A percentile compares a stretch with the other conserved stretches of the same genome.
Conservation (phyloP, 805 yeast species). For the Nakazawaea wyomingensis region DNA sequence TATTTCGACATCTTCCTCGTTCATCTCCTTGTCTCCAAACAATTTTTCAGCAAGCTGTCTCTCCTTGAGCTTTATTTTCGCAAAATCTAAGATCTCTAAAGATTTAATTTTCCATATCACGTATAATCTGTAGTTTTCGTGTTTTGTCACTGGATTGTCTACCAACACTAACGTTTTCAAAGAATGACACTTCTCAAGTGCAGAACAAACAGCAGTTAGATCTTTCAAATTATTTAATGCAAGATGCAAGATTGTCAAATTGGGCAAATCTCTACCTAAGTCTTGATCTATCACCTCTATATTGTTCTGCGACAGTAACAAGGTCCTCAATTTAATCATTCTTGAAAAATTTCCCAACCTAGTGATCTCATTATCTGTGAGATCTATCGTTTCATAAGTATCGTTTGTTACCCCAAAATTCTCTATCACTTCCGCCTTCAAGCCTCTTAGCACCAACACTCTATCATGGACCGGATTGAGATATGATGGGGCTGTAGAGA, state of each 20-base stretch:
- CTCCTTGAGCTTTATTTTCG: conserved; percentile 53
- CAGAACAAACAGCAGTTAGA: conserved; percentile 25
- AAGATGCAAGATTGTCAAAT: conserved; percentile 47
- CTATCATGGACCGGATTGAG: conserved; percentile 40
- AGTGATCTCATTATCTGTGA: conserved; percentile 69
- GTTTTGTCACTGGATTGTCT: conserved; percentile 52
- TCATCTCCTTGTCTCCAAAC: conserved; percentile 32
- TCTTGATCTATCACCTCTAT: conserved; percentile 37
- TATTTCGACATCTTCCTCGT: conserved; percentile 15
- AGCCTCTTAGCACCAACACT: conserved; percentile 34
- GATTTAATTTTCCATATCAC: conserved; percentile 60
- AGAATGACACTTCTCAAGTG: conserved; percentile 33
- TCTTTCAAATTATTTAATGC: conserved; percentile 43
- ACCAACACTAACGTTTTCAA: conserved; percentile 45
- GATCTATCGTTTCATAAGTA: conserved; percentile 54
- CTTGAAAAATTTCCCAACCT: conserved; percentile 46
- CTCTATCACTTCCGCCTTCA: conserved; percentile 38
- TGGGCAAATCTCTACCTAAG: conserved; percentile 33
- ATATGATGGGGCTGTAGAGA: conserved; percentile 47
- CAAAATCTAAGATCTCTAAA: conserved; percentile 62
- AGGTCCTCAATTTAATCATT: conserved; percentile 37
- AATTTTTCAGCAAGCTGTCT: conserved; percentile 37
- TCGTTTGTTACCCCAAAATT: conserved; percentile 36
- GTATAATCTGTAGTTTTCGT: conserved; percentile 52
- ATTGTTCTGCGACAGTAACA: conserved; percentile 62